phyloP scores from a whole-genome alignment of 2,329 filamentous ascomycete genomes.

The Colletotrichum sublineola region DNA sequence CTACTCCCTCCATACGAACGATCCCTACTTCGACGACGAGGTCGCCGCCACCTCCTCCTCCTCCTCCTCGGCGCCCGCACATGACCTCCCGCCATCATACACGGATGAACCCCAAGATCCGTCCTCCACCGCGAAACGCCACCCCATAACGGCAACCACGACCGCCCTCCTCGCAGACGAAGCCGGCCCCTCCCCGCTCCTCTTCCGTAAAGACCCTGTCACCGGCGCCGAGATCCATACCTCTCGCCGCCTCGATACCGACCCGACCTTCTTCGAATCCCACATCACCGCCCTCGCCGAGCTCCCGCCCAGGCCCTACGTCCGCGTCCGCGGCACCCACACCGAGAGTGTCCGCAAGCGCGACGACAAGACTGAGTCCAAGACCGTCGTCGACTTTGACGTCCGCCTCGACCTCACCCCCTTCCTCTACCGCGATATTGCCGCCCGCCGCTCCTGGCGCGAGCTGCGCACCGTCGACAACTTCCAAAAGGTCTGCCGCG shows the following conservation, averaged over 20 bases:
- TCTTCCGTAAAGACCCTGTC: conserved; percentile 50
- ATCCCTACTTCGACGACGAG: conserved; percentile 52
- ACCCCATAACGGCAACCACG: conserved; percentile 20
- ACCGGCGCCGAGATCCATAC: conserved; percentile 59
- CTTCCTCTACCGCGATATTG: conserved; percentile 64
- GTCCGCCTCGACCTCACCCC: conserved; percentile 70
- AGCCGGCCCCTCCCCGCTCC: conserved; percentile 45
- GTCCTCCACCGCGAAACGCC: conserved; percentile 11
- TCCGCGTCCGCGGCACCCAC: conserved; percentile 68
- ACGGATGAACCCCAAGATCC: conserved; percentile 51
- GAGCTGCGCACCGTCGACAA: conserved; percentile 67
- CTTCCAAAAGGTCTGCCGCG: conserved; percentile 73
- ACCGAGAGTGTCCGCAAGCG: conserved; percentile 56
- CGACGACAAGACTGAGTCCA: conserved; percentile 61
- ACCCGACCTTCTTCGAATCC: conserved; percentile 58
- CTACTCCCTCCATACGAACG: conserved; percentile 47
- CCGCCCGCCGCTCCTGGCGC: conserved; percentile 56
- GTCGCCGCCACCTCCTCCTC: conserved; percentile 51
- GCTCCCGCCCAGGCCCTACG: conserved; percentile 65
- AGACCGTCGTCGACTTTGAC: conserved; percentile 69
- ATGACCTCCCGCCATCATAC: conserved; percentile 63
- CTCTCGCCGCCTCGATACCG: conserved; percentile 59
- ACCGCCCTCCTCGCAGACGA: conserved; percentile 45
- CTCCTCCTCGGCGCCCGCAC: conserved; percentile 47
- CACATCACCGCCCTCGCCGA: conserved; percentile 60